These are phyloP conservation scores for Arxiozyma slooffiae DNA, from an alignment of 1,139 yeast genomes.

Conservation along the genomic window DNA sequence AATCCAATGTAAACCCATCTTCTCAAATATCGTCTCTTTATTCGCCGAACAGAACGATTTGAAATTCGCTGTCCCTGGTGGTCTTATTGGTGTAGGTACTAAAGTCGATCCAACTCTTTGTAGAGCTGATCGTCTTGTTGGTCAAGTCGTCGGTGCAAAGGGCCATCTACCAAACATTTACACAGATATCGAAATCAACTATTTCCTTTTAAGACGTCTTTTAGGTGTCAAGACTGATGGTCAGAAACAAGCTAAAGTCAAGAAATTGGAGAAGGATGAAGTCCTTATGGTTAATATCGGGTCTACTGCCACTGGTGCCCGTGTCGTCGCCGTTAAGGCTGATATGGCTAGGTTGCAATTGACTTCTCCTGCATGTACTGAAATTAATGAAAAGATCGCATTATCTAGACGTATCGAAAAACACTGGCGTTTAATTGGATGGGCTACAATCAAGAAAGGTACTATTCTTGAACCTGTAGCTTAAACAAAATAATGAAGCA, in stretches of 20 bases:
- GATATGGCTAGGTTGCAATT: conserved; percentile 98
- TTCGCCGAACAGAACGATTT: conserved; percentile 97
- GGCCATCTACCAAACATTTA: conserved; percentile 93
- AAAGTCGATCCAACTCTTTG: conserved; percentile 97
- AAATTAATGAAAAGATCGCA: conserved; percentile 95
- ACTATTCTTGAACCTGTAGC: conserved; percentile 66
- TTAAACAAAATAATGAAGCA: conserved; percentile 23
- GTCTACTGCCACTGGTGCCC: conserved; percentile 98
- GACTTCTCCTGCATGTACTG: conserved; percentile 98
- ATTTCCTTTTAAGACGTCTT: conserved; percentile 90
- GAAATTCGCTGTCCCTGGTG: conserved; percentile 99
- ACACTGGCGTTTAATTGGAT: conserved; percentile 99
- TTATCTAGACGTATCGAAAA: conserved; percentile 97
- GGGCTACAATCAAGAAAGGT: conserved; percentile 99
- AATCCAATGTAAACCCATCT: conserved; percentile 92
- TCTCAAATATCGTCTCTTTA: conserved; percentile 84
- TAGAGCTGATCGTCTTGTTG: conserved; percentile 98
- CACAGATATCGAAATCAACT: conserved; percentile 94
- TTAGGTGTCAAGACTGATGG: conserved; percentile 98
- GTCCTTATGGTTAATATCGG: conserved; percentile 98
- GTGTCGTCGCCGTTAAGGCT: conserved; percentile 95
- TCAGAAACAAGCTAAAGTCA: conserved; percentile 92
- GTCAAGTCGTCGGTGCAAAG: conserved; percentile 97
- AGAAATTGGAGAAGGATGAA: conserved; percentile 88
- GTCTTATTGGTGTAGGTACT: conserved; percentile 98